These are phyloP conservation scores for Annona cherimola DNA, from an alignment of 164 flowering plant species.

Conservation along the genomic window DNA sequence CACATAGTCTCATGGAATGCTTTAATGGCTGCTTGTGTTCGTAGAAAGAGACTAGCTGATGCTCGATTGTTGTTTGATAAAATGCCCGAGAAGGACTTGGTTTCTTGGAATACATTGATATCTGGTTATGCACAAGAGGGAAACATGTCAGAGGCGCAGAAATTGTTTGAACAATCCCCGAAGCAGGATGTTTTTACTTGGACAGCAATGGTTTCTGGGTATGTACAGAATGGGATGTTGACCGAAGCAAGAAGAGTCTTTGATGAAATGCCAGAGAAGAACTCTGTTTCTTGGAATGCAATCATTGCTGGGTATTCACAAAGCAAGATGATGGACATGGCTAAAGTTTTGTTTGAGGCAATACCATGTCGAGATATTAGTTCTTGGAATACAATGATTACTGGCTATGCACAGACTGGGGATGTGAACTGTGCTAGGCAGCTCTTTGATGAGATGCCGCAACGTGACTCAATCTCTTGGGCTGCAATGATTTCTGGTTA, in stretches of 20 bases:
- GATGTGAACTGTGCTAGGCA: conserved; percentile 49
- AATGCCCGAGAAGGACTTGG: conserved; percentile 66
- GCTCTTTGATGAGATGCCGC: conserved; percentile 71
- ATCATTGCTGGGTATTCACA: conserved; percentile 82
- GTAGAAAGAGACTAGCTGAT: conserved; percentile 53
- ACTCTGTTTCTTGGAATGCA: conserved; percentile 82
- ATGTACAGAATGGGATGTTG: conserved; percentile 68
- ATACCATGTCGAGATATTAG: conserved; percentile 67
- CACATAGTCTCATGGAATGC: conserved; percentile 80
- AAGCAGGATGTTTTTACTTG: conserved; percentile 69
- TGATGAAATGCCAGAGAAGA: conserved; percentile 77
- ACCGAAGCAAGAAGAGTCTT: conserved; percentile 60
- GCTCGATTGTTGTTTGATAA: conserved; percentile 57
- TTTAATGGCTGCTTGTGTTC: conserved; percentile 73
- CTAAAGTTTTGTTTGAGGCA: conserved; percentile 66
- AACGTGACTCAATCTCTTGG: conserved; percentile 83
- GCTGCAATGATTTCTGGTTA: conserved; percentile 89
- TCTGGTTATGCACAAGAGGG: conserved; percentile 79
- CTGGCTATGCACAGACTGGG: conserved; percentile 77
- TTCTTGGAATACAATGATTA: conserved; percentile 96
- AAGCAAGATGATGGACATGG: conserved; percentile 52
- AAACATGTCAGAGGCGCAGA: conserved; percentile 49
- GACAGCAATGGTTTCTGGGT: conserved; percentile 95
- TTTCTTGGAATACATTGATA: conserved; percentile 86
- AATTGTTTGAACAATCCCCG: conserved; percentile 63